A percentile compares a stretch with the other conserved stretches of the same genome.
Conservation (phyloP, 2,329 filamentous ascomycete species). For the Diplodia mutila region DNA sequence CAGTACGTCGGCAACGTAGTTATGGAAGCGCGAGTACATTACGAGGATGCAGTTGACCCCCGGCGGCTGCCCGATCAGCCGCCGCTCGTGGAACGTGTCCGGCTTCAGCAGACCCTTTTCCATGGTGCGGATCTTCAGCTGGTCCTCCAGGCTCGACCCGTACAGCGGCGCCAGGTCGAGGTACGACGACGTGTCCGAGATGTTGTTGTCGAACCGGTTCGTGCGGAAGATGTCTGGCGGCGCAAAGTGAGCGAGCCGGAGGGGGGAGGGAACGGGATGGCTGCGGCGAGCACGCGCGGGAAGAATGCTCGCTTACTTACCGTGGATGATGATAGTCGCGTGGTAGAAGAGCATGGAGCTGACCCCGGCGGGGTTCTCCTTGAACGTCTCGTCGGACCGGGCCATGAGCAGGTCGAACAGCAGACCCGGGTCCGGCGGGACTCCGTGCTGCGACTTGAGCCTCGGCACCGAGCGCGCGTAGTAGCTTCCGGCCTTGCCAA, state of each 20-base stretch:
- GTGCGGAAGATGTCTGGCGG: constrained; percentile 50
- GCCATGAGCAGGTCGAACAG: constrained; percentile 30
- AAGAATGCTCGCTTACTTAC: too few relatives aligned
- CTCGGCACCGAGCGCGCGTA: constrained; percentile 50
- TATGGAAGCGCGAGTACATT: constrained; percentile 46
- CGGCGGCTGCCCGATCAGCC: constrained; percentile 41
- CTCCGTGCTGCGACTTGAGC: background rate
- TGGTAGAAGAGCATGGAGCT: constrained; percentile 55
- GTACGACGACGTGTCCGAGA: constrained; percentile 50
- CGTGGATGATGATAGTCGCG: constrained; percentile 58
- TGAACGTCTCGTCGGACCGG: constrained; percentile 30
- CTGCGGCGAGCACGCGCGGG: too few relatives aligned
- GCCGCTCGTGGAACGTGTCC: constrained; percentile 42
- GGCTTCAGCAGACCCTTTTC: constrained; percentile 46
- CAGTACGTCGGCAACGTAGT: constrained; percentile 45
- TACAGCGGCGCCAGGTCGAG: constrained; percentile 53
- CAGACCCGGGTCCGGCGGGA: constrained; percentile 8
- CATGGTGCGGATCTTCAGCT: constrained; percentile 42
- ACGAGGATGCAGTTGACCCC: constrained; percentile 42
- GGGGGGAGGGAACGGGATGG: too few relatives aligned
- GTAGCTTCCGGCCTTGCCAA: constrained; percentile 57
- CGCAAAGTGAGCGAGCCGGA: background rate
- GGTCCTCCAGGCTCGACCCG: constrained; percentile 42
- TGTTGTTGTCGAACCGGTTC: constrained; percentile 40
- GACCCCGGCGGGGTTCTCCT: constrained; percentile 49